Conservation (phyloP, 441 rosid species). For the Metrosideros polymorpha region DNA sequence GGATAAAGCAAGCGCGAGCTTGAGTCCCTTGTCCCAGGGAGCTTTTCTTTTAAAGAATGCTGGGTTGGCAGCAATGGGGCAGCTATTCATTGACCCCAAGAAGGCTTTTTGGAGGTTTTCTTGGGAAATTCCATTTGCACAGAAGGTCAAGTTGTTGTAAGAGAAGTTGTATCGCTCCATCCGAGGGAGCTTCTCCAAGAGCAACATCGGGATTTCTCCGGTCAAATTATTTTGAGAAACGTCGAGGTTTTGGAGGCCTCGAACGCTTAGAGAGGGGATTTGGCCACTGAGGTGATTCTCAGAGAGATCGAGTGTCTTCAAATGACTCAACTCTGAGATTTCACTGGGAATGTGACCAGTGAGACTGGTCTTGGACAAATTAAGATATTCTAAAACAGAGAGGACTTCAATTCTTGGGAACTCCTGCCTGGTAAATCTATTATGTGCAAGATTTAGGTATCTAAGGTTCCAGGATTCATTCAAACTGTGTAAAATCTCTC, state of each 20-base stretch:
- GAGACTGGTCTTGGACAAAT: slow-evolving; percentile 63
- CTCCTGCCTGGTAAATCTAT: slow-evolving; percentile 47
- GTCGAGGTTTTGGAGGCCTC: slow-evolving; percentile 51
- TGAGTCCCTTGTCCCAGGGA: slow-evolving; percentile 32
- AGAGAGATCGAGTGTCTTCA: slow-evolving; percentile 70
- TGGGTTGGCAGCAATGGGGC: slow-evolving; percentile 89
- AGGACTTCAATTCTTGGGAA: slow-evolving; percentile 46
- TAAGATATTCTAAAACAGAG: slow-evolving; percentile 50
- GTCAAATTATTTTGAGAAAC: slow-evolving; percentile 67
- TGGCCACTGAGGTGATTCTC: slow-evolving; percentile 52
- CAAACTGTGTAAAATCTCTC: slow-evolving; percentile 45
- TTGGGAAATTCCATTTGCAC: slow-evolving; percentile 38
- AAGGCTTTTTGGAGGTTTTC: slow-evolving; percentile 43
- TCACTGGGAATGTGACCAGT: slow-evolving; percentile 53
- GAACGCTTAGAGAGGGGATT: slow-evolving; percentile 38
- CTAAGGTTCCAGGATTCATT: slow-evolving; percentile 45
- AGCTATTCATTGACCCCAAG: slow-evolving; percentile 54
- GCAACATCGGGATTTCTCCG: slow-evolving; percentile 54
- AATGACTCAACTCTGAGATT: slow-evolving; percentile 35
- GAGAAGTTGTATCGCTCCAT: slow-evolving; percentile 85
- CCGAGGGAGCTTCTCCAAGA: slow-evolving; percentile 42
- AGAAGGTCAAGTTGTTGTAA: slow-evolving; percentile 77
- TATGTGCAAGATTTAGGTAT: slow-evolving; percentile 67
- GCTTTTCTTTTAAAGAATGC: slow-evolving; percentile 38
- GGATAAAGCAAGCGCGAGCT: slow-evolving; percentile 62